These are phyloP conservation scores for Rhodomyrtus psidioides DNA, from an alignment of 441 rosid species.

Conservation along the genomic window DNA sequence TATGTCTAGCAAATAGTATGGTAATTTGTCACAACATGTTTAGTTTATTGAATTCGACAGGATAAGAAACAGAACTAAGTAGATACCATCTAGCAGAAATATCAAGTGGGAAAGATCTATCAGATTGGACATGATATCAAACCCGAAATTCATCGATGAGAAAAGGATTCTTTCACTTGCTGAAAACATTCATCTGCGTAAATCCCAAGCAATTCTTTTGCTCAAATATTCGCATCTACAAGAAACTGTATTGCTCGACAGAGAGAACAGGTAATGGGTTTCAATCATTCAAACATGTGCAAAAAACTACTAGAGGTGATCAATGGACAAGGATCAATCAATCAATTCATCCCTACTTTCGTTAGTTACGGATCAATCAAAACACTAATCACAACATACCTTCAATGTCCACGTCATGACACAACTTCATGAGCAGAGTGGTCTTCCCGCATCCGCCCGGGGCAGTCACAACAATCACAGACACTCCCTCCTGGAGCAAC, in stretches of 20 bases:
- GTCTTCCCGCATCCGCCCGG: constrained; percentile 1
- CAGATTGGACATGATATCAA: not conserved
- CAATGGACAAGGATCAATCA: not conserved
- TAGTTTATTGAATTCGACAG: not conserved
- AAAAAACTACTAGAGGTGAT: not conserved
- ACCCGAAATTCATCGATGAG: not conserved
- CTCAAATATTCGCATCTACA: no score
- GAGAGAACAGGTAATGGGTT: not conserved
- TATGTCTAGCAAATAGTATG: accelerated
- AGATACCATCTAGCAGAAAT: not conserved
- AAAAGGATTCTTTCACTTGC: not conserved
- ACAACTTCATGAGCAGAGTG: constrained; percentile 1
- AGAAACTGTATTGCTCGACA: not conserved
- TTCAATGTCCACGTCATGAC: constrained; percentile 1
- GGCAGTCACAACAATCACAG: not conserved
- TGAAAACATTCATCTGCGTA: not conserved
- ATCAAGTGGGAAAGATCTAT: not conserved
- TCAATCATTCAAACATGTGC: not conserved
- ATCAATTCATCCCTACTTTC: not conserved
- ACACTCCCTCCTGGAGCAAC: not conserved
- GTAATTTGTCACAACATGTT: not conserved
- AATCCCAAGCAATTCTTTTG: not conserved
- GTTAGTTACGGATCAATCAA: not conserved
- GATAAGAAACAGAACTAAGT: not conserved
- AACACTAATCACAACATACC: not conserved